Conservation (phyloP, 108 stramenopile species). For the Mediolabrus comicus region DNA sequence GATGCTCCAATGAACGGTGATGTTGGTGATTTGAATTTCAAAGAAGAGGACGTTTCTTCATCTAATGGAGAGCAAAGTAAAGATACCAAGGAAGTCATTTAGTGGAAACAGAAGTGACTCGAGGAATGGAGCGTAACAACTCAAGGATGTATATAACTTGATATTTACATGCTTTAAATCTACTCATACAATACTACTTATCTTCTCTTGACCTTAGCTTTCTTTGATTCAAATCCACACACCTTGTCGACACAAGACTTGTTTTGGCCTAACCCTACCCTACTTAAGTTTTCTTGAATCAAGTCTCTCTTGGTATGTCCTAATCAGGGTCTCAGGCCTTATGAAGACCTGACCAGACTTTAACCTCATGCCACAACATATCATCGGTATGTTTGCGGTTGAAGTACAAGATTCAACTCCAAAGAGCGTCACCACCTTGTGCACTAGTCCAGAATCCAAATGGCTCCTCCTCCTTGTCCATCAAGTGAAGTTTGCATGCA, state of each 20-base stretch:
- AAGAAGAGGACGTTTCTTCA: background rate
- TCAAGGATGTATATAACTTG: background rate
- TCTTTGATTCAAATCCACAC: background rate
- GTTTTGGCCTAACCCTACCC: background rate
- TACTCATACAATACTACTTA: background rate
- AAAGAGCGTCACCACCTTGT: background rate
- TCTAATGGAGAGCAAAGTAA: background rate
- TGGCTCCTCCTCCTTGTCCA: conserved; percentile 4
- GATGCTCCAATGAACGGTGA: background rate
- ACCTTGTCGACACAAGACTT: background rate
- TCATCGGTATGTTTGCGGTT: too few relatives aligned
- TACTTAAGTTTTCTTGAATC: background rate
- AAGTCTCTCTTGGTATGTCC: too few relatives aligned
- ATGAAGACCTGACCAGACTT: too few relatives aligned
- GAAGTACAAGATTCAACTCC: background rate
- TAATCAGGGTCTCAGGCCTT: too few relatives aligned
- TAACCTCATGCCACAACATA: too few relatives aligned
- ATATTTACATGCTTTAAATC: background rate
- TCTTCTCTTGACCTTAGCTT: background rate
- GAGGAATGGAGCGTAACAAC: background rate
- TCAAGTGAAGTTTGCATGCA: conserved; percentile 8
- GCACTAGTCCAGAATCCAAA: background rate
- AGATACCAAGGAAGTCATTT: background rate
- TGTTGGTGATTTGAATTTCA: background rate
- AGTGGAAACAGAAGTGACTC: background rate